These are phyloP conservation scores for Penicillium sp. DNA, from an alignment of 2,329 filamentous ascomycete genomes.

Conservation along the genomic window DNA sequence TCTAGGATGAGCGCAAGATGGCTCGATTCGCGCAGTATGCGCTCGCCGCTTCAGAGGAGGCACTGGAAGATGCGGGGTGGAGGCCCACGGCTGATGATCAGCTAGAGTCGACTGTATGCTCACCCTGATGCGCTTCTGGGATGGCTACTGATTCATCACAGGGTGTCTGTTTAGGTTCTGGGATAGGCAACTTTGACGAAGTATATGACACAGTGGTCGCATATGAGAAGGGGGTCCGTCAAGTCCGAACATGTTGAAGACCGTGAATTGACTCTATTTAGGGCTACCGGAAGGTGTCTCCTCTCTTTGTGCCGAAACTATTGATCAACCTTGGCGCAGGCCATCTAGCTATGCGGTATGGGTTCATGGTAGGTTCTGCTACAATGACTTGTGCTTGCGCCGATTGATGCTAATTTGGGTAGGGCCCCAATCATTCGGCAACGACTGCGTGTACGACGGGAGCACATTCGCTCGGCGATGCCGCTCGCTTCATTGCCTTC, in stretches of 20 bases:
- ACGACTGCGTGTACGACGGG: slow-evolving; percentile 97
- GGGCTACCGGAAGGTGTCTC: slow-evolving; percentile 93
- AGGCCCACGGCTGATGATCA: slow-evolving; percentile 64
- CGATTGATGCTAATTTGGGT: slow-evolving; percentile 21
- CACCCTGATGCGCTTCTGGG: background rate
- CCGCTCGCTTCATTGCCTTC: slow-evolving; percentile 86
- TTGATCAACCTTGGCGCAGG: slow-evolving; percentile 95
- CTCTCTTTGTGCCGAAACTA: slow-evolving; percentile 88
- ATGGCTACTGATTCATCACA: slow-evolving; percentile 28
- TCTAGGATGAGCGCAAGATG: slow-evolving; percentile 74
- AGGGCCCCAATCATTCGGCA: slow-evolving; percentile 88
- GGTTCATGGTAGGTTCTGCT: slow-evolving; percentile 63
- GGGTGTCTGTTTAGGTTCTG: slow-evolving; percentile 92
- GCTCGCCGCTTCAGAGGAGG: slow-evolving; percentile 83
- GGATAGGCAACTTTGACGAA: slow-evolving; percentile 92
- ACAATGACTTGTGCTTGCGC: background rate
- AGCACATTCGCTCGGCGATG: slow-evolving; percentile 92
- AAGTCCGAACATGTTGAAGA: background rate
- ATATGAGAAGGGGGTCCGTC: slow-evolving; percentile 72
- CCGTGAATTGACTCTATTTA: slow-evolving; percentile 41
- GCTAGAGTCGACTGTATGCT: slow-evolving; percentile 69
- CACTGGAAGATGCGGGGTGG: slow-evolving; percentile 82
- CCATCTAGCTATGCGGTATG: slow-evolving; percentile 90
- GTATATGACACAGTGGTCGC: slow-evolving; percentile 82
- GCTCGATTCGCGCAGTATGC: slow-evolving; percentile 93